These are phyloP conservation scores for Malassezia dermatis DNA, from an alignment of 1,284 basidiomycete genomes.

Conservation along the genomic window DNA sequence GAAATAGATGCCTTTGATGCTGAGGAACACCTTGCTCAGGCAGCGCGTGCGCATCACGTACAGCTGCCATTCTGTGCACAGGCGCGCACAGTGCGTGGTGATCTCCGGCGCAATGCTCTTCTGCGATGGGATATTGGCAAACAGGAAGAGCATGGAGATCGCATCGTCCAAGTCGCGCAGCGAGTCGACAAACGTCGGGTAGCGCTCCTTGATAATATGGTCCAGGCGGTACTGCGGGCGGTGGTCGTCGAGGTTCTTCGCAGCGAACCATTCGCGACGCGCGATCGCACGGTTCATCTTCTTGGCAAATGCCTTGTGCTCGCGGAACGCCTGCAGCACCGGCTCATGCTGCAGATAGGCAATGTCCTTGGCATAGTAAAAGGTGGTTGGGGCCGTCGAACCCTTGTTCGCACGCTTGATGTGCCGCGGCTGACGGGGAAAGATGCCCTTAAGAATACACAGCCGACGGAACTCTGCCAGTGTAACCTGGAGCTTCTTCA, in stretches of 20 bases:
- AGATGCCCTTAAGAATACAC: slow-evolving; percentile 98
- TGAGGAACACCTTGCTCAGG: slow-evolving; percentile 83
- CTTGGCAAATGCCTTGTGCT: slow-evolving; percentile 98
- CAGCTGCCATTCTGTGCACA: slow-evolving; percentile 60
- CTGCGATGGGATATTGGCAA: slow-evolving; percentile 56
- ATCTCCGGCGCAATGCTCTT: slow-evolving; percentile 68
- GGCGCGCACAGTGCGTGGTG: slow-evolving; percentile 77
- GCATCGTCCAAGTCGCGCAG: slow-evolving; percentile 95
- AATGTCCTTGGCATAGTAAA: slow-evolving; percentile 98
- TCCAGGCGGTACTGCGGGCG: slow-evolving; percentile 61
- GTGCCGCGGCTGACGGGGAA: slow-evolving; percentile 85
- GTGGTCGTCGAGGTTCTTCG: slow-evolving; percentile 84
- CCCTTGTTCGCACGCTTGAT: slow-evolving; percentile 95
- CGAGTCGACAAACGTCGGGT: slow-evolving; percentile 92
- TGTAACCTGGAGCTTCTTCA: slow-evolving; percentile 72
- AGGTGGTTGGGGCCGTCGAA: slow-evolving; percentile 87
- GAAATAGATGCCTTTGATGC: slow-evolving; percentile 97
- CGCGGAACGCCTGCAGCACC: slow-evolving; percentile 81
- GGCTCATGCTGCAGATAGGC: slow-evolving; percentile 96
- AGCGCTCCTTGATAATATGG: slow-evolving; percentile 96
- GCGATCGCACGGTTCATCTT: slow-evolving; percentile 88
- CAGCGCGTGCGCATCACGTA: slow-evolving; percentile 83
- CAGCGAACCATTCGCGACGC: slow-evolving; percentile 83
- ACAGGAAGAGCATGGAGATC: slow-evolving; percentile 85
- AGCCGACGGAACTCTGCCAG: slow-evolving; percentile 91